Percentiles rank a stretch among this genome's conserved stretches.
Conservation (phyloP, 1,139 yeast genomes). For the Blastobotrys buckinghamii region DNA sequence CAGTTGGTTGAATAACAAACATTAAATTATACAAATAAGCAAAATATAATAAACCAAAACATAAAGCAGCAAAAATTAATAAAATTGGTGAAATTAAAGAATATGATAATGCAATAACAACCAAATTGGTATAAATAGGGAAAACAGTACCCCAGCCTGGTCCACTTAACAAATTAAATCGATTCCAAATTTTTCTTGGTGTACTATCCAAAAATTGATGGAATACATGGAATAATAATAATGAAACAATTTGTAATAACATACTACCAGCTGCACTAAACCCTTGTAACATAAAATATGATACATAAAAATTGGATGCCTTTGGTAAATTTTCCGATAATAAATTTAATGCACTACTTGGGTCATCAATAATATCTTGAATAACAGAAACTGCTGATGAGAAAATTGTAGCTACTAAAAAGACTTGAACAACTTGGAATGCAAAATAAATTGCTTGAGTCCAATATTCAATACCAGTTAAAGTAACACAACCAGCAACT, state of each 20-base stretch:
- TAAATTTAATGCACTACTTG: slow-evolving; percentile 59
- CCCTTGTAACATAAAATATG: slow-evolving; percentile 69
- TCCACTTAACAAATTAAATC: slow-evolving; percentile 57
- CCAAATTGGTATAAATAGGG: slow-evolving; percentile 79
- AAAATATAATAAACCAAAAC: slow-evolving; percentile 66
- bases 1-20: slow-evolving; percentile 63
- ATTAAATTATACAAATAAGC: slow-evolving; percentile 77
- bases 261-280: slow-evolving; percentile 75
- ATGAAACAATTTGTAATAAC: slow-evolving; percentile 68
- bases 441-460: slow-evolving; percentile 86
- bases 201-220: slow-evolving; percentile 70
- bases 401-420: slow-evolving; percentile 72
- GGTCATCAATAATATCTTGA: slow-evolving; percentile 57
- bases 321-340: slow-evolving; percentile 76
- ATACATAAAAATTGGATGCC: slow-evolving; percentile 69
- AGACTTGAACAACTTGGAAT: slow-evolving; percentile 82
- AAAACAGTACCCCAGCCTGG: slow-evolving; percentile 85
- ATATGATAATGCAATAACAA: slow-evolving; percentile 73
- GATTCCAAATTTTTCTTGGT: slow-evolving; percentile 78
- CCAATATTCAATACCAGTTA: slow-evolving; percentile 66
- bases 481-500: slow-evolving; percentile 63
- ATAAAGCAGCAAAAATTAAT: slow-evolving; percentile 61
- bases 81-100: slow-evolving; percentile 77
- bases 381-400: slow-evolving; percentile 80
- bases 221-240: slow-evolving; percentile 63